A percentile compares a stretch with the other conserved stretches of the same genome.
These are phyloP conservation scores for Cercophora scortea DNA, from an alignment of 495 filamentous ascomycete genomes.

Conservation along the genomic window DNA sequence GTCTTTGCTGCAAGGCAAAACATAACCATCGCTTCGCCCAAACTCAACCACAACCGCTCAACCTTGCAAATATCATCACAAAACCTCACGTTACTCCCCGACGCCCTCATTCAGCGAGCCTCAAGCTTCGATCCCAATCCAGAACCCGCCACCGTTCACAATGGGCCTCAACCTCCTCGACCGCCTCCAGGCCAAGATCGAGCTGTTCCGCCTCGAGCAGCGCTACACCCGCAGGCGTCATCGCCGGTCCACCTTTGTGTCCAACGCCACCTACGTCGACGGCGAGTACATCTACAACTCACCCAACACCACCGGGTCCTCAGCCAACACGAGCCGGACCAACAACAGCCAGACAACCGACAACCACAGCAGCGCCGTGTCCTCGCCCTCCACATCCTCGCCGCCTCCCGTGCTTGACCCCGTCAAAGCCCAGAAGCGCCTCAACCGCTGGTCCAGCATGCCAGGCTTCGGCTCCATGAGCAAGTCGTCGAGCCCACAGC, in stretches of 20 bases:
- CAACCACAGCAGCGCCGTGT: neutral
- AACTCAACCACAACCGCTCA: neutral
- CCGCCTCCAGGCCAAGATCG: conserved; percentile 54
- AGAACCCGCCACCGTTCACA: conserved; percentile 1
- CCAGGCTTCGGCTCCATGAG: conserved; percentile 32
- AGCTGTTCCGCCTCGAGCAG: conserved; percentile 89
- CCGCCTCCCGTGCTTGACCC: neutral
- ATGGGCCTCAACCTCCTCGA: conserved; percentile 40
- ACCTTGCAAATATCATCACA: neutral
- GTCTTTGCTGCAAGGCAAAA: too few species aligned
- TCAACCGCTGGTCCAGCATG: conserved; percentile 41
- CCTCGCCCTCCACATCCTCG: neutral
- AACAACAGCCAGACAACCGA: conserved; percentile 4
- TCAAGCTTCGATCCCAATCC: neutral
- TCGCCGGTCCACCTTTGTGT: conserved; percentile 77
- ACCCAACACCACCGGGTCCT: conserved; percentile 42
- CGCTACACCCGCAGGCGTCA: conserved; percentile 77
- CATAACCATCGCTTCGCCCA: neutral
- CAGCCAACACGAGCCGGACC: conserved; percentile 29
- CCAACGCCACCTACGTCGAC: conserved; percentile 81
- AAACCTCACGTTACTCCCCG: too few species aligned
- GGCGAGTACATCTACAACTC: conserved; percentile 78
- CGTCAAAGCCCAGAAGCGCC: conserved; percentile 23
- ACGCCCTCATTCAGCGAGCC: too few species aligned
- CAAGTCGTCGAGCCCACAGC: neutral